A percentile compares a stretch with the other conserved stretches of the same genome.
Evolutionary conservation across 1,284 basidiomycete genomes (phyloP).

Genomic region (Apiotrichum domesticum): DNA sequence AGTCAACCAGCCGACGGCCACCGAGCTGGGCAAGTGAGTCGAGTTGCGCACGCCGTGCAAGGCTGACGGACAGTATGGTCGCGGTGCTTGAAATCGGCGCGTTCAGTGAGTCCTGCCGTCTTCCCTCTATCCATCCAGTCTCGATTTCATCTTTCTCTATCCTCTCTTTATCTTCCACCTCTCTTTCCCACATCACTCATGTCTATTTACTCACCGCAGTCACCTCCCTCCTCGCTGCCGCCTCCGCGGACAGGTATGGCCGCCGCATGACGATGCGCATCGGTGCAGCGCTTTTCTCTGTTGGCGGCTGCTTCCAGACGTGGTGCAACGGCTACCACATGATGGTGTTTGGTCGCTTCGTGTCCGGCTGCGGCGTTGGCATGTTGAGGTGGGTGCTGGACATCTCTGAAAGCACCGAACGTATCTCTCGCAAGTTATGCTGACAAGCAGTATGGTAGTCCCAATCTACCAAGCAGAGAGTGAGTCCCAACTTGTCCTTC

Average conservation of each 20-base stretch:
- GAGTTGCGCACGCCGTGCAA: too few relatives aligned
- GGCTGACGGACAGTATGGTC: conserved; percentile 62
- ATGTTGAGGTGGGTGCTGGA: conserved; percentile 65
- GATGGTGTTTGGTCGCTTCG: conserved; percentile 82
- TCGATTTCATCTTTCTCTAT: too few relatives aligned
- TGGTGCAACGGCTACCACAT: conserved; percentile 72
- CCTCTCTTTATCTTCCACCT: too few relatives aligned
- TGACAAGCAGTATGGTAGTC: conserved; percentile 72
- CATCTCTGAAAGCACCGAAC: background rate
- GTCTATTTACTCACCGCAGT: conserved; percentile 49
- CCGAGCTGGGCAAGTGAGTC: conserved; percentile 50
- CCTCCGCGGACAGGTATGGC: conserved; percentile 79
- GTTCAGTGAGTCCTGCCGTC: conserved; percentile 56
- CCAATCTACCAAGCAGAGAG: conserved; percentile 70
- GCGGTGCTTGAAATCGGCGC: conserved; percentile 89
- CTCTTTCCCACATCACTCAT: background rate
- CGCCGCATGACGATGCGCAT: conserved; percentile 78
- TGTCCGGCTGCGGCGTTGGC: conserved; percentile 90
- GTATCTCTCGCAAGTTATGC: background rate
- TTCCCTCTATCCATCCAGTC: background rate
- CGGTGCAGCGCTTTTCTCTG: conserved; percentile 79
- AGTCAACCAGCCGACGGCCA: conserved; percentile 64
- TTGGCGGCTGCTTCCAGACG: conserved; percentile 86
- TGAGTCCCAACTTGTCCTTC: conserved; percentile 1
- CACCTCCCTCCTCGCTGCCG: conserved; percentile 83